phyloP scores from a whole-genome alignment of 148 eudicot genomes.

The Chenopodium berlandieri region DNA sequence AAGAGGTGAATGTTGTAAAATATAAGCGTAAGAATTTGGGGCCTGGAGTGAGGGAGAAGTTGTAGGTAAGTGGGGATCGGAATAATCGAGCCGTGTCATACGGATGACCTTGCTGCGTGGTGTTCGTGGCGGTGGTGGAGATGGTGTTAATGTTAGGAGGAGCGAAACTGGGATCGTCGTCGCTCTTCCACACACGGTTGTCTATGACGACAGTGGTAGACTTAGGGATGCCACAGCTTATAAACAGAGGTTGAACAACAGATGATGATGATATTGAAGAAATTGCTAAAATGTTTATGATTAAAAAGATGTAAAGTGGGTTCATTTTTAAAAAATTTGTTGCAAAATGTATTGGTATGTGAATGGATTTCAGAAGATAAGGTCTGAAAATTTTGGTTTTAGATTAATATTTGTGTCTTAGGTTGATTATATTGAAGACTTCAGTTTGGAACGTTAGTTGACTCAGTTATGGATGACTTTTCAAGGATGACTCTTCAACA shows the following conservation, averaged over 20 bases:
- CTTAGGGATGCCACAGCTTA: slow-evolving; percentile 32
- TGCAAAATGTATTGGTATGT: too few relatives aligned
- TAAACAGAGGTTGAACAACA: slow-evolving; percentile 8
- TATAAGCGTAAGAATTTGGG: slow-evolving; percentile 45
- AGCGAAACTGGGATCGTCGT: slow-evolving; percentile 22
- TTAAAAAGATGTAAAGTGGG: too few relatives aligned
- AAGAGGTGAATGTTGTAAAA: slow-evolving; percentile 31
- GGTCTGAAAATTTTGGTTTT: too few relatives aligned
- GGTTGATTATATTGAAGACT: too few relatives aligned
- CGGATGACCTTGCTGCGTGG: slow-evolving; percentile 5
- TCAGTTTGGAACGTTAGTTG: too few relatives aligned
- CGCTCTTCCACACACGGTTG: slow-evolving; percentile 31
- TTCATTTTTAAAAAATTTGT: too few relatives aligned
- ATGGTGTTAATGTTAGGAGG: slow-evolving; percentile 8
- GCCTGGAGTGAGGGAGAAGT: slow-evolving; percentile 37
- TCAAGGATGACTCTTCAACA: too few relatives aligned
- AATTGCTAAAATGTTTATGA: too few relatives aligned
- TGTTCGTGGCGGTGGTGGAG: slow-evolving; percentile 9
- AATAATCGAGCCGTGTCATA: slow-evolving; percentile 36
- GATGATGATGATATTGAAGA: neutral
- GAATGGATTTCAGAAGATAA: too few relatives aligned
- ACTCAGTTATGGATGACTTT: too few relatives aligned
- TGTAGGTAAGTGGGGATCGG: slow-evolving; percentile 34
- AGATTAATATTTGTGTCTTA: too few relatives aligned
- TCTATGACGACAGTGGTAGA: neutral